Percentiles rank a stretch among this genome's conserved stretches.
Conservation (phyloP, 805 yeast species). For the Kodamaea neixiangensis region DNA sequence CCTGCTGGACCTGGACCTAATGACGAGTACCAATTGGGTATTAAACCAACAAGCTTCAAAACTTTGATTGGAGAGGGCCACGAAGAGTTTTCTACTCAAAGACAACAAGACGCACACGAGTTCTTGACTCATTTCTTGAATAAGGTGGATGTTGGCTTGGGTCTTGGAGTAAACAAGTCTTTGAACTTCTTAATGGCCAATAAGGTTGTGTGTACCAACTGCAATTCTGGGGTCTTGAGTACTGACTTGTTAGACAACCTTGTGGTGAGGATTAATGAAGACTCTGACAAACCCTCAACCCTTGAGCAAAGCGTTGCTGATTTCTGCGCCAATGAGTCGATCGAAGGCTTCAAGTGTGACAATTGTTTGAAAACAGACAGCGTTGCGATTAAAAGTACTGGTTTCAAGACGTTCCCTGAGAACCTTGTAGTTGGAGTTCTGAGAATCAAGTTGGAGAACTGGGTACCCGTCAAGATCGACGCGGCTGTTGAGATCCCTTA, state of each 20-base stretch:
- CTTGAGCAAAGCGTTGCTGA: constrained; percentile 50
- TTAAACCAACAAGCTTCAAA: constrained; percentile 77
- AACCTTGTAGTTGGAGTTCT: constrained; percentile 71
- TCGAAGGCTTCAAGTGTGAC: constrained; percentile 65
- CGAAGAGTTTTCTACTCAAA: constrained; percentile 78
- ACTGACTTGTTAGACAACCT: constrained; percentile 62
- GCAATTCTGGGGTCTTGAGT: constrained; percentile 61
- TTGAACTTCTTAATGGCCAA: constrained; percentile 69
- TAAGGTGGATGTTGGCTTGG: constrained; percentile 53
- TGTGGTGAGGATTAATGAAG: constrained; percentile 57
- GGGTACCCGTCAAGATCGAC: constrained; percentile 85
- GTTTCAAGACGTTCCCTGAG: constrained; percentile 68
- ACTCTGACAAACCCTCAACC: constrained; percentile 37
- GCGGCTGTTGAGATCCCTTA: constrained; percentile 64
- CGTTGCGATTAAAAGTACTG: constrained; percentile 43
- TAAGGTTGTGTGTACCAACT: constrained; percentile 57
- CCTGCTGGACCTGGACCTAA: constrained; percentile 40
- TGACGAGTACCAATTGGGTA: constrained; percentile 67
- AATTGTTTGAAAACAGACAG: constrained; percentile 42
- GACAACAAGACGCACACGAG: constrained; percentile 95
- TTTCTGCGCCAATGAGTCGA: constrained; percentile 49
- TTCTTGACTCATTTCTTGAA: constrained; percentile 71
- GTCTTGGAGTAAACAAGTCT: constrained; percentile 48
- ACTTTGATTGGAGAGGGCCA: constrained; percentile 74
- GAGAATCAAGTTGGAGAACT: constrained; percentile 79